Conservation (phyloP, 1,139 yeast species). For the Debaryomyces robertsiae region DNA sequence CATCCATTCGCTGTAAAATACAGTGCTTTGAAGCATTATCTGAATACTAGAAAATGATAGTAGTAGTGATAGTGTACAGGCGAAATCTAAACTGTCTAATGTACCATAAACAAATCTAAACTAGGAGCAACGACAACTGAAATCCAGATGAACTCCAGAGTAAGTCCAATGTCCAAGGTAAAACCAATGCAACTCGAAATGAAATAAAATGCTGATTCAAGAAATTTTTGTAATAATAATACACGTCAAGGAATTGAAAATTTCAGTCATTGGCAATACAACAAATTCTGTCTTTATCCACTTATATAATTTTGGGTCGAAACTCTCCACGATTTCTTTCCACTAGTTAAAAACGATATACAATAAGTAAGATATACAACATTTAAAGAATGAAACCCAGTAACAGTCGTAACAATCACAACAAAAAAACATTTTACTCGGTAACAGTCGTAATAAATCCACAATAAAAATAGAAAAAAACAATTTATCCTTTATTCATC, state of each 20-base stretch:
- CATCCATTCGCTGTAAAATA: too few species aligned
- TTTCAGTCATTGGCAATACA: slow-evolving; percentile 4
- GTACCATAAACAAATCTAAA: not conserved
- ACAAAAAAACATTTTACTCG: slow-evolving; percentile 4
- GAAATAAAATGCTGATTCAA: slow-evolving; percentile 3
- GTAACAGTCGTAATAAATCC: too few species aligned
- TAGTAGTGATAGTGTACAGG: not conserved
- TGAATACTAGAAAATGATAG: not conserved
- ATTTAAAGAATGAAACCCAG: slow-evolving; percentile 8
- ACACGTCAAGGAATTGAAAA: slow-evolving; percentile 8
- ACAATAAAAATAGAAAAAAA: too few species aligned
- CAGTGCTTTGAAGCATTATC: not conserved
- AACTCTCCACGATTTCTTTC: slow-evolving; percentile 11
- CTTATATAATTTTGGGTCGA: slow-evolving; percentile 11
- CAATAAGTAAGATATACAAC: slow-evolving; percentile 13
- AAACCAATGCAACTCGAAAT: not conserved
- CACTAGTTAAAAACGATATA: slow-evolving; percentile 12
- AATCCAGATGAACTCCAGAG: too few species aligned
- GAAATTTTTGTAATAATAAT: slow-evolving; percentile 6
- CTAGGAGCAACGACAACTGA: too few species aligned
- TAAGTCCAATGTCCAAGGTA: too few species aligned
- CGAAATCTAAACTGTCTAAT: too few species aligned
- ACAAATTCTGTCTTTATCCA: slow-evolving; percentile 11
- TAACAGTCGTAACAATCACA: slow-evolving; percentile 6
- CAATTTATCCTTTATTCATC: too few species aligned